A percentile compares a stretch with the other conserved stretches of the same genome.
Evolutionary conservation across 176 grass and related monocot species (phyloP).

Genomic region (Tuctoria greenei): DNA sequence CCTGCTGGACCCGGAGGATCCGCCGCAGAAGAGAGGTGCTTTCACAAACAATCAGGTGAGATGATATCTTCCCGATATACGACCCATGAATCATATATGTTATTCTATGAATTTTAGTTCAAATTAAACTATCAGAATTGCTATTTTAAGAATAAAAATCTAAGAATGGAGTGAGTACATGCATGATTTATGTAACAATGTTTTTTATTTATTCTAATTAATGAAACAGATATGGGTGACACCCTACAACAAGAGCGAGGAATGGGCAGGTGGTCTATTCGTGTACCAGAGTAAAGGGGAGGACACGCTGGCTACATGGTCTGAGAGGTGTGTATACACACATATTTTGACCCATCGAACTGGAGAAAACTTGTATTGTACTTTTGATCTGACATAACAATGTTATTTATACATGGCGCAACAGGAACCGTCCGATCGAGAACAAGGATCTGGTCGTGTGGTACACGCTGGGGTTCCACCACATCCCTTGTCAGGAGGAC

Average conservation of each 20-base stretch:
- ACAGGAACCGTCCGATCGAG: slow-evolving; percentile 75
- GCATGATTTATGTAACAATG: neutral
- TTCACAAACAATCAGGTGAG: slow-evolving; percentile 97
- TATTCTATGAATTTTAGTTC: too few relatives aligned
- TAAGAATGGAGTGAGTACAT: neutral
- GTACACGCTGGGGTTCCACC: slow-evolving; percentile 91
- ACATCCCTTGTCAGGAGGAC: slow-evolving; percentile 86
- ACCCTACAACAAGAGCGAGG: slow-evolving; percentile 83
- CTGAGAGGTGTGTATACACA: slow-evolving; percentile 44
- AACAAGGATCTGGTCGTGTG: slow-evolving; percentile 81
- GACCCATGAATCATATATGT: too few relatives aligned
- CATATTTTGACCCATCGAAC: neutral
- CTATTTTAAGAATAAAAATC: too few relatives aligned
- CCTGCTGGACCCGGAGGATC: slow-evolving; percentile 68
- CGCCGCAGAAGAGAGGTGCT: slow-evolving; percentile 71
- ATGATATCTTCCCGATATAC: too few relatives aligned
- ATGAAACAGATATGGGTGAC: slow-evolving; percentile 83
- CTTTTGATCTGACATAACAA: neutral
- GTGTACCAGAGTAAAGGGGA: slow-evolving; percentile 94
- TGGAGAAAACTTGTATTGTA: neutral
- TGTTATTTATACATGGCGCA: neutral
- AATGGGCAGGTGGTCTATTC: slow-evolving; percentile 87
- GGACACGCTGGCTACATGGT: slow-evolving; percentile 75
- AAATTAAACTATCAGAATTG: too few relatives aligned
- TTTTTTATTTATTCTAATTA: neutral